A percentile compares a stretch with the other conserved stretches of the same genome.
These are phyloP conservation scores for Achaetomiella virescens DNA, from an alignment of 495 filamentous ascomycete species.

Conservation along the genomic window DNA sequence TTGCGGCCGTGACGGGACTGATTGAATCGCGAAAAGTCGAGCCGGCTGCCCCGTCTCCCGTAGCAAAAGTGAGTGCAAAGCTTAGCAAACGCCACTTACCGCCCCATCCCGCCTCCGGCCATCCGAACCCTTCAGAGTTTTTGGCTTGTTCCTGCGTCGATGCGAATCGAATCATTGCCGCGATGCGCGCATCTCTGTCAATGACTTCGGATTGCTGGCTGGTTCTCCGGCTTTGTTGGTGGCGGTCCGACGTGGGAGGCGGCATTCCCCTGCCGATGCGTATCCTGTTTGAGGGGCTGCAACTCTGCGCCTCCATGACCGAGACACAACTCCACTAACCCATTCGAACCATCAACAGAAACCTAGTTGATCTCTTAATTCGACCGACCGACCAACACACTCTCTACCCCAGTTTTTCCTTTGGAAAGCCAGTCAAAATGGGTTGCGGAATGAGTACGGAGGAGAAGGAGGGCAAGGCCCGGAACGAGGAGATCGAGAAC, in stretches of 20 bases:
- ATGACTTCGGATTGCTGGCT: neutral
- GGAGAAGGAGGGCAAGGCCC: constrained; percentile 99
- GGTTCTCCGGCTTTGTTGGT: neutral
- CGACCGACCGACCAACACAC: constrained; percentile 8
- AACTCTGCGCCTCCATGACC: neutral
- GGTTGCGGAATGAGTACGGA: constrained; percentile 99
- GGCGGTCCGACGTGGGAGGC: neutral
- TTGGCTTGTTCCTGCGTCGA: neutral
- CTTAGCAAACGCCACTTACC: constrained; percentile 2
- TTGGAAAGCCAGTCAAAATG: constrained; percentile 60
- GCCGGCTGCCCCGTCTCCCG: neutral
- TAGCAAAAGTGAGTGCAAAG: constrained; percentile 4
- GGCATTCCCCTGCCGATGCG: neutral
- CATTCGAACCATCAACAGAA: constrained; percentile 1
- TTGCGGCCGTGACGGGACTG: neutral
- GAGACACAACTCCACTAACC: constrained; percentile 6
- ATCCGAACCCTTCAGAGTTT: neutral
- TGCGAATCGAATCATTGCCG: neutral
- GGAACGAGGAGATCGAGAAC: constrained; percentile 99
- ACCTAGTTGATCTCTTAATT: constrained; percentile 13
- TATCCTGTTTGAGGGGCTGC: neutral
- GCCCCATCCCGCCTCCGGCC: neutral
- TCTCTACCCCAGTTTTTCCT: constrained; percentile 15
- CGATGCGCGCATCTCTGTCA: neutral
- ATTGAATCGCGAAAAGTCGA: constrained; percentile 13